Percentiles rank a stretch among this genome's conserved stretches.
phyloP scores from a whole-genome alignment of 2,329 filamentous ascomycete species.

The Colletotrichum incanum region DNA sequence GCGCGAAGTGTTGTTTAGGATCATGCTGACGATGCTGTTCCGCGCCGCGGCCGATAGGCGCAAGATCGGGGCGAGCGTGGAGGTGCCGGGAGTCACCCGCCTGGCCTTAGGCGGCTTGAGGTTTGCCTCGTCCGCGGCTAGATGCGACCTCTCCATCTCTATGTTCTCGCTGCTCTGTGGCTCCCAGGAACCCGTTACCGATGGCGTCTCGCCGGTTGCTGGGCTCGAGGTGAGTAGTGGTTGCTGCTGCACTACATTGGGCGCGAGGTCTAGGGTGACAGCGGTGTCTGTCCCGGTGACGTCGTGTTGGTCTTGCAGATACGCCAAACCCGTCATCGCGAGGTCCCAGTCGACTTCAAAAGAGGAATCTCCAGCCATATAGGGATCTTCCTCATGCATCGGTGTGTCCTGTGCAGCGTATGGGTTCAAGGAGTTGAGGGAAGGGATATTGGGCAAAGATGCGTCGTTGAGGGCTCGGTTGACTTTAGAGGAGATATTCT shows the following conservation, averaged over 20 bases:
- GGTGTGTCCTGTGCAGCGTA: neutral
- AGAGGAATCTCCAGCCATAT: neutral
- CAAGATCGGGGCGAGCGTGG: neutral
- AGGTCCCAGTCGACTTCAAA: conserved; percentile 14
- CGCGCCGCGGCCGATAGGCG: conserved; percentile 1
- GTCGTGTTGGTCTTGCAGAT: neutral
- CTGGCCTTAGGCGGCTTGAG: neutral
- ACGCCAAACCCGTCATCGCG: neutral
- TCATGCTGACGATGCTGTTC: conserved; percentile 23
- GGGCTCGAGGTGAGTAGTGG: no score
- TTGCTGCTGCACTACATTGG: neutral
- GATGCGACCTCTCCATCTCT: conserved; percentile 11
- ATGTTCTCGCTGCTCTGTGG: conserved; percentile 2
- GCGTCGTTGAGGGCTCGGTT: neutral
- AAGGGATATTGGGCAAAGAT: neutral
- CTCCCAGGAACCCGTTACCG: conserved; percentile 1
- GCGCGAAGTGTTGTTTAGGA: conserved; percentile 11
- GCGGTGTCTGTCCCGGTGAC: neutral
- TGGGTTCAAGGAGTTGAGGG: neutral
- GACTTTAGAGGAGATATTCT: neutral
- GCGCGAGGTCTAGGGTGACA: neutral
- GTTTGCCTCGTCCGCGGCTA: conserved; percentile 6
- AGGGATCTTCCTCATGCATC: neutral
- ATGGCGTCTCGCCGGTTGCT: neutral
- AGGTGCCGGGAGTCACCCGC: neutral